Evolutionary conservation across 2,329 filamentous ascomycete species (phyloP).

Genomic region (Aspergillus tanneri): DNA sequence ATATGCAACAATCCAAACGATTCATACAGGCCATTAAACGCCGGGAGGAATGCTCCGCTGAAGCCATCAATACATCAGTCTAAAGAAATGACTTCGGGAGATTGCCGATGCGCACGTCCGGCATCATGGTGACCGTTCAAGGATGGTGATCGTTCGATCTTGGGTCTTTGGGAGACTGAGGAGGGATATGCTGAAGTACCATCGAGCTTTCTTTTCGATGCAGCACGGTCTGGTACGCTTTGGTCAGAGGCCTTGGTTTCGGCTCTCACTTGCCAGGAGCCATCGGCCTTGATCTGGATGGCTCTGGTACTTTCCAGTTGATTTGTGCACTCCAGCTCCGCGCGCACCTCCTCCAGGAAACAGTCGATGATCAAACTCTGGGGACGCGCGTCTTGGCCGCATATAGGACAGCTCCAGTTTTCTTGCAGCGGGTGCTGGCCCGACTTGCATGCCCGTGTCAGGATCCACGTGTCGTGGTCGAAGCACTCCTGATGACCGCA

Average conservation of each 20-base stretch:
- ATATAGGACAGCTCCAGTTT: constrained; percentile 85
- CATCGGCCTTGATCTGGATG: constrained; percentile 64
- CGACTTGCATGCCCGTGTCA: constrained; percentile 55
- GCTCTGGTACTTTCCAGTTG: constrained; percentile 55
- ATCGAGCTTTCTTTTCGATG: constrained; percentile 20
- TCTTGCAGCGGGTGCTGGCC: constrained; percentile 45
- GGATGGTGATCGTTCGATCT: constrained; percentile 10
- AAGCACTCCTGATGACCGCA: constrained; percentile 88
- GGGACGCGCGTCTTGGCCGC: constrained; percentile 73
- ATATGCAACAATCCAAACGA: background rate
- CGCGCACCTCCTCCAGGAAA: constrained; percentile 66
- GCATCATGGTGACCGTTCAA: background rate
- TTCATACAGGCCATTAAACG: background rate
- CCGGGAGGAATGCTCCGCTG: too few species aligned
- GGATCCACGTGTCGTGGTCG: constrained; percentile 78
- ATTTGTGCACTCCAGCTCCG: constrained; percentile 51
- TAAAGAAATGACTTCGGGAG: constrained; percentile 23
- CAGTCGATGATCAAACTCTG: constrained; percentile 68
- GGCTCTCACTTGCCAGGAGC: constrained; percentile 60
- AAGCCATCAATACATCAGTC: constrained; percentile 17
- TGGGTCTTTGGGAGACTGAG: constrained; percentile 13
- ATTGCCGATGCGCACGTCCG: constrained; percentile 1
- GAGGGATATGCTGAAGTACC: constrained; percentile 5
- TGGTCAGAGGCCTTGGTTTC: constrained; percentile 25
- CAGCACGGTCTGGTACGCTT: background rate